phyloP scores from a whole-genome alignment of 495 filamentous ascomycete species.

The Penicillium taxi region DNA sequence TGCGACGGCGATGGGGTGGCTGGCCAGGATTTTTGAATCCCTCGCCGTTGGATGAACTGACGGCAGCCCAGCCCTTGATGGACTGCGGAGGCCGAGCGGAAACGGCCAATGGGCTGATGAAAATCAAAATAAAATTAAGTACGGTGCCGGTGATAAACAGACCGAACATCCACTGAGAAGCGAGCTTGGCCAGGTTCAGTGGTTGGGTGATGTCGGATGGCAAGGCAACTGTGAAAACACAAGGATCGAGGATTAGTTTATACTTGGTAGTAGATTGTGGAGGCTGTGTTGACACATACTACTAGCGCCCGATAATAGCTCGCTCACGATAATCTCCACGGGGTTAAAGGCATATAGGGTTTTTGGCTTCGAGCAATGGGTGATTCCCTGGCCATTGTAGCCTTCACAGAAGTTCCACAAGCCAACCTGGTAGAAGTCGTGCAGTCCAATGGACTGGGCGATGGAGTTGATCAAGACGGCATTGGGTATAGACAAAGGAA shows the following conservation, averaged over 20 bases:
- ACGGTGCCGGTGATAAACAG: constrained; percentile 67
- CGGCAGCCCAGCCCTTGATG: constrained; percentile 15
- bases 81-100: constrained; percentile 44
- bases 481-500: constrained; percentile 67
- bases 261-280: too few species aligned
- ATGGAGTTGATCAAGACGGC: constrained; percentile 75
- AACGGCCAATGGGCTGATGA: constrained; percentile 50
- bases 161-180: constrained; percentile 86
- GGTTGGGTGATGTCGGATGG: constrained; percentile 63
- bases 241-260: too few species aligned
- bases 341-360: constrained; percentile 86
- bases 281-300: constrained; percentile 46
- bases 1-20: constrained; percentile 37
- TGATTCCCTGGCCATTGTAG: constrained; percentile 63
- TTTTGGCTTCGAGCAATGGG: constrained; percentile 59
- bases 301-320: constrained; percentile 73
- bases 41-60: constrained; percentile 6
- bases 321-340: constrained; percentile 64
- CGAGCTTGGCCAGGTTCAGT: constrained; percentile 63
- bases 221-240: constrained; percentile 55
- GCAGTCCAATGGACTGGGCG: constrained; percentile 77
- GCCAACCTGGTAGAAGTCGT: constrained; percentile 92
- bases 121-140: constrained; percentile 60
- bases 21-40: constrained; percentile 6
- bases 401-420: constrained; percentile 89